These are phyloP conservation scores for Candida peoriensis DNA, from an alignment of 805 yeast genomes.

Conservation along the genomic window DNA sequence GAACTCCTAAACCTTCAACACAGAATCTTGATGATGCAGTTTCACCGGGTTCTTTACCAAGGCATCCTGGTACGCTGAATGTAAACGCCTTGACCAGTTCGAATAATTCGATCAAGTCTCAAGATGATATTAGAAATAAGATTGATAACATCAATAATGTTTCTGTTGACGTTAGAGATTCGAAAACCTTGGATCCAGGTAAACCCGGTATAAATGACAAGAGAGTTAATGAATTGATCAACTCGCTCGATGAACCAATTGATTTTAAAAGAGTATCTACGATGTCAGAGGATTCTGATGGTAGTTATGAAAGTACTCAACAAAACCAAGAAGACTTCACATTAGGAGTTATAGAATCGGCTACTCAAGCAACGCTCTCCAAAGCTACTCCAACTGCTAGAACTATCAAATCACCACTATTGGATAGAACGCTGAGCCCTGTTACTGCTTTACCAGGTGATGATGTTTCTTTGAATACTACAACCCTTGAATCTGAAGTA, in stretches of 20 bases:
- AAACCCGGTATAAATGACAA: slow-evolving; percentile 21
- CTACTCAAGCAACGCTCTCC: slow-evolving; percentile 15
- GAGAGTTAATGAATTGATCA: slow-evolving; percentile 18
- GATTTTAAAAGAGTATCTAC: slow-evolving; percentile 38
- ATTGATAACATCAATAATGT: slow-evolving; percentile 4
- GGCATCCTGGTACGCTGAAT: slow-evolving; percentile 41
- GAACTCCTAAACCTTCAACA: slow-evolving; percentile 15
- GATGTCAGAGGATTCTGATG: slow-evolving; percentile 24
- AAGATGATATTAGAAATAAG: slow-evolving; percentile 2
- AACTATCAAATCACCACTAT: slow-evolving; percentile 9
- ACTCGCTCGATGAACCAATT: slow-evolving; percentile 35
- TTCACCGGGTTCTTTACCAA: slow-evolving; percentile 32
- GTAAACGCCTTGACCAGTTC: slow-evolving; percentile 39
- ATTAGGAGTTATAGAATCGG: slow-evolving; percentile 12
- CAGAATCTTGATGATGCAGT: slow-evolving; percentile 6
- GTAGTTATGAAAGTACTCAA: slow-evolving; percentile 7
- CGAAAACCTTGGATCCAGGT: slow-evolving; percentile 44
- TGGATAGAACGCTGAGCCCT: too few relatives aligned
- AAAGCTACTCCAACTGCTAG: slow-evolving; percentile 17
- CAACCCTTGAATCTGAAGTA: neutral
- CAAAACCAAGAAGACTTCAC: slow-evolving; percentile 11
- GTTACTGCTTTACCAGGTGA: neutral
- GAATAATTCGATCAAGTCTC: slow-evolving; percentile 9
- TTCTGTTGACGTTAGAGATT: slow-evolving; percentile 5
- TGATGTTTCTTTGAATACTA: slow-evolving; percentile 1